These are phyloP conservation scores for Pyrrhoderma noxium DNA, from an alignment of 1,284 basidiomycete genomes.

Conservation along the genomic window DNA sequence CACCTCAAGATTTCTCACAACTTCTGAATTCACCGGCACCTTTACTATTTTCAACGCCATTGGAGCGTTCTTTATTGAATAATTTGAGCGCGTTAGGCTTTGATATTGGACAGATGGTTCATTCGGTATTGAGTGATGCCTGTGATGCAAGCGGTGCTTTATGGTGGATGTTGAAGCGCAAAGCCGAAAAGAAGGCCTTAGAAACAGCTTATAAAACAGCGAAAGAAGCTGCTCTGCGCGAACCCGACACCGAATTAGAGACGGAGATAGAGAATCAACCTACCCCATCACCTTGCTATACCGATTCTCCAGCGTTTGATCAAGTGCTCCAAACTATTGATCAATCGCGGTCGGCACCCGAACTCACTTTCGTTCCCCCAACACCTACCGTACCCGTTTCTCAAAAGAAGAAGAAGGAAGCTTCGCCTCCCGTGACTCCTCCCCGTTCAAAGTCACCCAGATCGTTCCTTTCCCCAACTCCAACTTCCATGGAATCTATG, in stretches of 20 bases:
- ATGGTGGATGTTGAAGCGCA: conserved; percentile 95
- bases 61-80: conserved; percentile 78
- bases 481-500: conserved; percentile 42
- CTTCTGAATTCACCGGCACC: conserved; percentile 67
- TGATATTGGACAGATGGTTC: conserved; percentile 91
- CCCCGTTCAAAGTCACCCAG: conserved; percentile 43
- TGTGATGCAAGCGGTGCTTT: conserved; percentile 88
- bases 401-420: conserved; percentile 5
- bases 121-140: conserved; percentile 86
- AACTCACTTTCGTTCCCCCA: conserved; percentile 63
- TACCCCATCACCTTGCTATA: conserved; percentile 1
- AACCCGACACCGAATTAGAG: conserved; percentile 22
- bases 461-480: conserved; percentile 51
- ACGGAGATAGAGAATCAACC: conserved; percentile 10
- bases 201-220: conserved; percentile 33
- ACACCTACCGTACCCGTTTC: conserved; percentile 50
- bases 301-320: conserved; percentile 22
- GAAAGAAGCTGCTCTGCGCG: conserved; percentile 15
- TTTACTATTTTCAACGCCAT: conserved; percentile 77
- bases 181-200: conserved; percentile 56
- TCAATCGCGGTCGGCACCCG: conserved; percentile 36
- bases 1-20: conserved; percentile 62
- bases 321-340: conserved; percentile 20
- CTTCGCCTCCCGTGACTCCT: conserved; percentile 35
- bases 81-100: conserved; percentile 74